These are phyloP conservation scores for Emericellopsis cladophorae DNA, from an alignment of 2,329 filamentous ascomycete genomes.

Conservation along the genomic window DNA sequence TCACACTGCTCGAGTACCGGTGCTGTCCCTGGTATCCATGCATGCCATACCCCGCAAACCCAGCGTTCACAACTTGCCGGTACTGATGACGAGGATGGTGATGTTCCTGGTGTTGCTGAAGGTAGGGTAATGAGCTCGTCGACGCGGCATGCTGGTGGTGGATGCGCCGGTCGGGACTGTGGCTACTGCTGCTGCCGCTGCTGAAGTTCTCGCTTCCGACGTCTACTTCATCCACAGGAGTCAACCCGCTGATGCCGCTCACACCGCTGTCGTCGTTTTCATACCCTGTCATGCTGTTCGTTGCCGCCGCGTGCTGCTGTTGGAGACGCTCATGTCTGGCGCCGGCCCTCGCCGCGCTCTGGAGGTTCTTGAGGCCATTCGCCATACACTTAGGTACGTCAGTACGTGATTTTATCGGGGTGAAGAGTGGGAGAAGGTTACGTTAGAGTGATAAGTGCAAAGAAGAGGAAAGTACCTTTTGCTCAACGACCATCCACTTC, in stretches of 20 bases:
- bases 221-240: constrained; percentile 46
- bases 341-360: constrained; percentile 28
- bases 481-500: constrained; percentile 62
- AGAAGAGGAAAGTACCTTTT: constrained; percentile 32
- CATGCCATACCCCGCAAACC: constrained; percentile 12
- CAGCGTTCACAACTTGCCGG: constrained; percentile 5
- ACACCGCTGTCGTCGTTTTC: constrained; percentile 62
- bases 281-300: constrained; percentile 26
- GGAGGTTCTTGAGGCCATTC: constrained; percentile 70
- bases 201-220: constrained; percentile 43
- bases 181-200: constrained; percentile 25
- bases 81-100: constrained; percentile 10
- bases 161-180: constrained; percentile 2
- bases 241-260: constrained; percentile 42
- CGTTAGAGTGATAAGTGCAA: not conserved
- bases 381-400: constrained; percentile 55
- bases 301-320: constrained; percentile 9
- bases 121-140: constrained; percentile 17
- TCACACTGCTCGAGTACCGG: constrained; percentile 42
- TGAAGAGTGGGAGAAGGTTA: not conserved
- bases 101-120: constrained; percentile 11
- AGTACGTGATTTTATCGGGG: constrained; percentile 3
- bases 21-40: constrained; percentile 9
- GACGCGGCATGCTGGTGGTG: constrained; percentile 23
- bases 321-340: constrained; percentile 2